Evolutionary conservation across 306 rosid genomes (phyloP), one percentile per base, ranked within the genome.

Genomic region (Casuarina equisetifolia): DNA sequence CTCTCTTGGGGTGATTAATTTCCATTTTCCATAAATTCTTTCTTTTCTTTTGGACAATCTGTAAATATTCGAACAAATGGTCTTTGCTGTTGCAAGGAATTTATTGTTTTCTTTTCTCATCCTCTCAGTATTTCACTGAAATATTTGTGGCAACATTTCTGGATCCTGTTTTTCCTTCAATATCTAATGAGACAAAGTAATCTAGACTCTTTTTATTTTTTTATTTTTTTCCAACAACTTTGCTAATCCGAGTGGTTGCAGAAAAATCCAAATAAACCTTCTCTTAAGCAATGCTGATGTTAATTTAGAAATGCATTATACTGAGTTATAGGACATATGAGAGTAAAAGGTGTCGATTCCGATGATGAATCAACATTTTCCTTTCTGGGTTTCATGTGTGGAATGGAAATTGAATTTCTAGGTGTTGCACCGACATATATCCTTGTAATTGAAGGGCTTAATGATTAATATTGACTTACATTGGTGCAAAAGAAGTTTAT

Each of bases 361-460:
- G 73, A 51, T 64, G 20, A 40, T 85, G 50, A 54, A 63, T 46
- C 52, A 7, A n/a, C 35, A 67, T 8, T 15, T 74, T 70, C 72
- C 42, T 69, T 59, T 68, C 43, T 76, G 85, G 72, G 82, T 87
- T 84, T 40, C 93, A 94, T 97, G 89, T 90, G 49, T 90, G 98
- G 97, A 79, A 90, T 82, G 88, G 90, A 58, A 86, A 77, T 73
- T 76, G 77, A 70, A 75, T 89, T 79, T 89, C 98, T 5, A 79
- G 81, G 74, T 94, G 98, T 81, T 94, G 88, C 51, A 76, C 78
- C 69, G 84, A 92, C 81, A 80, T 90, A 94, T 94, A 94, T 94
- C 98, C 97, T 94, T 87, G 40, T 68, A 44, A 3, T 1, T 74
- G 50, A 12, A 38, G 19, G 46, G 11, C 36, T 62, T n/a, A 61